These are phyloP conservation scores for Aureobasidium mangrovei DNA, from an alignment of 2,329 filamentous ascomycete genomes.

Conservation along the genomic window DNA sequence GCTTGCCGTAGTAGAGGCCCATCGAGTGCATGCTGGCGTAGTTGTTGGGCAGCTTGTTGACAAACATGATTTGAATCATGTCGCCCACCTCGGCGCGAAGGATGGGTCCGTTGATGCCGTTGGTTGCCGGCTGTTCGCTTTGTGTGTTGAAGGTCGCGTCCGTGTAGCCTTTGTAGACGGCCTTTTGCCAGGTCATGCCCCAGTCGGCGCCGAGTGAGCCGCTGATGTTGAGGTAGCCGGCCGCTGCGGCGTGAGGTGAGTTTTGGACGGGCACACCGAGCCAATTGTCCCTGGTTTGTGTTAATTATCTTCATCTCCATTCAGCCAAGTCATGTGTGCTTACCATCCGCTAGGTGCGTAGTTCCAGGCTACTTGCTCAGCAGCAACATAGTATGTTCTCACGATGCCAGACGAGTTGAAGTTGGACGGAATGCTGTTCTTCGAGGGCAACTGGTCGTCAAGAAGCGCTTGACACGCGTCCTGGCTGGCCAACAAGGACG, in stretches of 20 bases:
- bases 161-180: conserved; percentile 27
- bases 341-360: conserved; percentile 22
- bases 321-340: background rate
- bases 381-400: conserved; percentile 21
- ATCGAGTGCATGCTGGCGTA: conserved; percentile 24
- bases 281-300: conserved; percentile 20
- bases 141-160: conserved; percentile 20
- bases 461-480: conserved; percentile 1
- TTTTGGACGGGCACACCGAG: conserved; percentile 17
- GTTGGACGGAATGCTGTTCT: conserved; percentile 16
- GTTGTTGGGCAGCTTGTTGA: conserved; percentile 20
- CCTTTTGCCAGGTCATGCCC: conserved; percentile 24
- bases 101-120: conserved; percentile 22
- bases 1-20: conserved; percentile 22
- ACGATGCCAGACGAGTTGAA: conserved; percentile 21
- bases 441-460: conserved; percentile 17
- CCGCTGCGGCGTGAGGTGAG: conserved; percentile 1
- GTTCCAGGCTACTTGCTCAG: conserved; percentile 22
- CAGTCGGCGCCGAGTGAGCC: conserved; percentile 15
- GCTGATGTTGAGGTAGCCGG: conserved; percentile 19
- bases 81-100: conserved; percentile 23
- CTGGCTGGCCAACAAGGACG: background rate
- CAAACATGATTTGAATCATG: conserved; percentile 24
- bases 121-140: conserved; percentile 22
- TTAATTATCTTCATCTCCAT: background rate